phyloP scores from a whole-genome alignment of 345 rosid genomes.

The Aquilaria yunnanensis region DNA sequence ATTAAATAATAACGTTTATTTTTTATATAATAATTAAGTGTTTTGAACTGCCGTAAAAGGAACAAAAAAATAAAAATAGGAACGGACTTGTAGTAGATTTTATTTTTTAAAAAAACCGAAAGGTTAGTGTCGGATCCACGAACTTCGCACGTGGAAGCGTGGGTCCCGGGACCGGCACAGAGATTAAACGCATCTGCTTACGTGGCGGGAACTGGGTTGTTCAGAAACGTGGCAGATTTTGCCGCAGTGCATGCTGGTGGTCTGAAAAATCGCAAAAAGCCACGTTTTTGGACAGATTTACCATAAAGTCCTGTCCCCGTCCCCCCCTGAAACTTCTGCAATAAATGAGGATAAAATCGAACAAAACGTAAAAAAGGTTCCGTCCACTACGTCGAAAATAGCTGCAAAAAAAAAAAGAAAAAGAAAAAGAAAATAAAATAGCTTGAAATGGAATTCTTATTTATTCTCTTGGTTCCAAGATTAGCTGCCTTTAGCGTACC shows the following conservation, averaged over 20 bases:
- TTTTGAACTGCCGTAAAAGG: no score
- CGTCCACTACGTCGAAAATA: background rate
- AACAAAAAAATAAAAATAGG: no score
- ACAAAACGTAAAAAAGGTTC: background rate
- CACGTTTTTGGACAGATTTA: conserved; percentile 2
- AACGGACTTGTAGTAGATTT: no score
- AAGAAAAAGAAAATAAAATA: background rate
- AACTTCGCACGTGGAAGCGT: conserved; percentile 16
- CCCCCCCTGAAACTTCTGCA: conserved; percentile 5
- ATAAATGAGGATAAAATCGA: background rate
- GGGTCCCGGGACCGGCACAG: conserved; percentile 20
- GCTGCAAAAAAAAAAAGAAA: background rate
- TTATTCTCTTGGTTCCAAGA: no score
- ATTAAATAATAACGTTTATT: no score
- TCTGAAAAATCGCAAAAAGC: conserved; percentile 1
- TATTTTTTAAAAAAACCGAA: no score
- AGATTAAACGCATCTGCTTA: background rate
- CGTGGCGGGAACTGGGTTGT: conserved; percentile 11
- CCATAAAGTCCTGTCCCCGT: background rate
- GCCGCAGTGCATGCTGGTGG: conserved; percentile 6
- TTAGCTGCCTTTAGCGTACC: no score
- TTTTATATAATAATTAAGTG: no score
- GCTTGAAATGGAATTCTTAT: no score
- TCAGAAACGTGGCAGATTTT: conserved; percentile 18
- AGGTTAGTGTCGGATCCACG: background rate